Evolutionary conservation across 306 rosid genomes (phyloP), one percentile per base, ranked within the genome.

Genomic region (Inga oerstediana): DNA sequence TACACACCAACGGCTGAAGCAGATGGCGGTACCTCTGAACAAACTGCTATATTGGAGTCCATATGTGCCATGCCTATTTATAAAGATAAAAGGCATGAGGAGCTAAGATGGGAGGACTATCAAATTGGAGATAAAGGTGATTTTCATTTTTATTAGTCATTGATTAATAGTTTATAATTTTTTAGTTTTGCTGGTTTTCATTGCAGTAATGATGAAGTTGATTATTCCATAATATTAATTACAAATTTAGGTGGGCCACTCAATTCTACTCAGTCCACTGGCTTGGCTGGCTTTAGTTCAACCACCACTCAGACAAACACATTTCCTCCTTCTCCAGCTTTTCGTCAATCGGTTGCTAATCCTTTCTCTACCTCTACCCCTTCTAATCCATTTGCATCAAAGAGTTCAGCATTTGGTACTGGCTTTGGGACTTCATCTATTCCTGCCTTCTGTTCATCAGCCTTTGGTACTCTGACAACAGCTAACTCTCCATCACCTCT

Each of bases 101-200:
- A 94, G 86, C 91, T 94, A 72, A 89, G 97, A 89, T 96, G 98
- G 98, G 98, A 96, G 83, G 99, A 94, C 88, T 89, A 96, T 89
- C 98, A 94, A 80, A 32, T 80, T 85, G 97, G 97, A 78, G 98
- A 94, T 76, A 97, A 97, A 91, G 97, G 99, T 92, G 5, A 5
- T 7, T 46, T 61, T 30, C 19, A 14, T 39, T 75, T n/a, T 34
- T 16, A 51, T 15, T 51, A 4, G 2, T 15, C 8, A 5, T 15
- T 62, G 49, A 54, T 65, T 48, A 48, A 92, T 72, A 41, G 35
- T 20, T 58, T 58, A 20, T 58, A 58, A 58, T 5, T 54, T 54
- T 16, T 44, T 43, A 30, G 39, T 80, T 65, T 79, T 69, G 24
- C 74, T 37, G 17, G 22, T 11, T 43, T 30, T 77, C 66, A 11